A percentile compares a stretch with the other conserved stretches of the same genome.
phyloP scores from a whole-genome alignment of 331 rosid species.

The Prunus yedoensis region DNA sequence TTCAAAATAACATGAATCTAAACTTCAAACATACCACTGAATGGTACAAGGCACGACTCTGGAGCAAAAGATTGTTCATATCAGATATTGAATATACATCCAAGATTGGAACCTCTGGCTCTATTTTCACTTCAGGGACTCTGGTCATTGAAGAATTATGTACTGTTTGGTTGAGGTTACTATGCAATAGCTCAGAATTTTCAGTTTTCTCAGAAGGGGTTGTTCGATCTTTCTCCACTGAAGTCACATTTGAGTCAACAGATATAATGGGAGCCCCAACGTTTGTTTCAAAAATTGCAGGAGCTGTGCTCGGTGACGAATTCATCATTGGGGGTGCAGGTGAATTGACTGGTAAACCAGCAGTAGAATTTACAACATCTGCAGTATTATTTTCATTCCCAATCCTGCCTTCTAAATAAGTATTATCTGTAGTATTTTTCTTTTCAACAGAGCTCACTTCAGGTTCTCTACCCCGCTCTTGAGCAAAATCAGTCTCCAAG shows the following conservation, averaged over 20 bases:
- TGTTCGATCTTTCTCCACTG: too few species aligned
- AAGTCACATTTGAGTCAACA: conserved; percentile 25
- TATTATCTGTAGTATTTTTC: conserved; percentile 18
- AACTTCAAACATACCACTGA: conserved; percentile 39
- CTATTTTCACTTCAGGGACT: too few species aligned
- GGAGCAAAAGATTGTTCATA: too few species aligned
- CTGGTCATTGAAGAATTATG: too few species aligned
- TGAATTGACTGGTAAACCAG: conserved; percentile 27
- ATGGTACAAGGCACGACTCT: conserved; percentile 23
- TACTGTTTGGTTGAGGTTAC: too few species aligned
- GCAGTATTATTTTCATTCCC: conserved; percentile 28
- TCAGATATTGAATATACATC: too few species aligned
- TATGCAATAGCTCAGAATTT: too few species aligned
- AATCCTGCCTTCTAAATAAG: conserved; percentile 22
- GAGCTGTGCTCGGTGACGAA: conserved; percentile 24
- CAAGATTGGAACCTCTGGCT: too few species aligned
- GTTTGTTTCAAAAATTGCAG: conserved; percentile 28
- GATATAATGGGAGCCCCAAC: conserved; percentile 27
- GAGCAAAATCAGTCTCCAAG: conserved; percentile 30
- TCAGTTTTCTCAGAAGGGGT: too few species aligned
- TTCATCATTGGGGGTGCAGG: conserved; percentile 29
- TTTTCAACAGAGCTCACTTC: conserved; percentile 20
- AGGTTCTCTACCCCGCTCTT: conserved; percentile 29
- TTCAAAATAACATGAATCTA: neutral
- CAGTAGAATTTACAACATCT: conserved; percentile 24